phyloP scores from a whole-genome alignment of 139 green algal genomes.

The Closterium sp. region DNA sequence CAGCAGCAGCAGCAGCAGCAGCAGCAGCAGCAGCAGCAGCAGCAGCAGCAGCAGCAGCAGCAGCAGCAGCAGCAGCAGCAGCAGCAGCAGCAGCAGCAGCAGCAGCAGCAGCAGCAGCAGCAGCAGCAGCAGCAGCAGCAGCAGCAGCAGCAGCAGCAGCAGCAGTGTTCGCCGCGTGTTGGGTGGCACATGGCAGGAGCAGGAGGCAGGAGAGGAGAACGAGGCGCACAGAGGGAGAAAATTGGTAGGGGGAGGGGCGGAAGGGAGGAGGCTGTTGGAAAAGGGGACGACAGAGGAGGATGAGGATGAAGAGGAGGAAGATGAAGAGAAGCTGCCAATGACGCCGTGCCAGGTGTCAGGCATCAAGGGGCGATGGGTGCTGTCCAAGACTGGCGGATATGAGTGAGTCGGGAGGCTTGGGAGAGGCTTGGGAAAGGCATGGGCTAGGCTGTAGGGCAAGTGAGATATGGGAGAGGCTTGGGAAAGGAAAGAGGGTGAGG shows the following conservation, averaged over 20 bases:
- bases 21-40: too few species aligned
- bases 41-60: too few species aligned
- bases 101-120: too few species aligned
- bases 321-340: background rate
- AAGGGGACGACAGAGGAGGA: background rate
- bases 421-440: background rate
- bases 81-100: too few species aligned
- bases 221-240: background rate
- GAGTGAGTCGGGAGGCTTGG: background rate
- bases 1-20: too few species aligned
- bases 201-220: background rate
- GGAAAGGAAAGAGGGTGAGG: background rate
- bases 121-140: too few species aligned
- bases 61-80: too few species aligned
- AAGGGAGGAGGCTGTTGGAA: background rate
- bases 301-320: background rate
- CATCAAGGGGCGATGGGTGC: background rate
- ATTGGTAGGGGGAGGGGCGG: background rate
- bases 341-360: background rate
- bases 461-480: background rate
- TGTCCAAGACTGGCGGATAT: background rate
- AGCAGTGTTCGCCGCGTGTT: background rate
- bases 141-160: too few species aligned
- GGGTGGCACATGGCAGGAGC: background rate
- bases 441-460: background rate